A percentile compares a stretch with the other conserved stretches of the same genome.
Conservation (phyloP, 257 asterid genomes). For the Nicotiana paniculata region DNA sequence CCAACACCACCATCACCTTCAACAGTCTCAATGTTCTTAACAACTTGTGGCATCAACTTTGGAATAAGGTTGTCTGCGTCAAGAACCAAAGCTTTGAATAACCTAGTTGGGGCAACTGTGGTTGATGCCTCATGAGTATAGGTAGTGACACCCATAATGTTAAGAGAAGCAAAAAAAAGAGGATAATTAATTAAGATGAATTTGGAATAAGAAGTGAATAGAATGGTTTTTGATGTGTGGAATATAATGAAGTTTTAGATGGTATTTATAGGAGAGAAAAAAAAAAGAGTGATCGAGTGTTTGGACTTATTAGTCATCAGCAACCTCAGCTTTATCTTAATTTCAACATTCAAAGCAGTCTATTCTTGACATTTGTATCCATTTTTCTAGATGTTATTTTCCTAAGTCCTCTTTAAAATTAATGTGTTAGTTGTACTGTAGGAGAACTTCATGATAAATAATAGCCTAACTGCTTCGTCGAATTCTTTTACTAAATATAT, state of each 20-base stretch:
- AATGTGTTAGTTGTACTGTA: too few species aligned
- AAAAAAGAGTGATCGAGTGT: too few species aligned
- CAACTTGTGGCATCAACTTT: conserved; percentile 6
- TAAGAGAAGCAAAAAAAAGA: background rate
- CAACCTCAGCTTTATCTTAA: background rate
- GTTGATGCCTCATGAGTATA: background rate
- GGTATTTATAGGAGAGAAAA: background rate
- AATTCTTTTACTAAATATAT: too few species aligned
- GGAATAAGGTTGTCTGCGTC: conserved; percentile 3
- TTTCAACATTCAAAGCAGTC: background rate
- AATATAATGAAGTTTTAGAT: background rate
- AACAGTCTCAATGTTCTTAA: conserved; percentile 8
- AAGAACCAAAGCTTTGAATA: conserved; percentile 14
- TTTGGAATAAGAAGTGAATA: background rate
- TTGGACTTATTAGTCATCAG: background rate
- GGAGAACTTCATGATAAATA: too few species aligned
- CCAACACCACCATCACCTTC: conserved; percentile 13
- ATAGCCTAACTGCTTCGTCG: too few species aligned
- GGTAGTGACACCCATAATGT: conserved; percentile 6
- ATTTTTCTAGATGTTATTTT: background rate
- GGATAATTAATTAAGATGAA: background rate
- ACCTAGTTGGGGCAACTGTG: conserved; percentile 4
- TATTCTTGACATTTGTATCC: background rate
- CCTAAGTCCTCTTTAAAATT: too few species aligned
- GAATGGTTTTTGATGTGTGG: background rate